phyloP scores from a whole-genome alignment of 352 stramenopile species.

The Globisporangium nagaii region DNA sequence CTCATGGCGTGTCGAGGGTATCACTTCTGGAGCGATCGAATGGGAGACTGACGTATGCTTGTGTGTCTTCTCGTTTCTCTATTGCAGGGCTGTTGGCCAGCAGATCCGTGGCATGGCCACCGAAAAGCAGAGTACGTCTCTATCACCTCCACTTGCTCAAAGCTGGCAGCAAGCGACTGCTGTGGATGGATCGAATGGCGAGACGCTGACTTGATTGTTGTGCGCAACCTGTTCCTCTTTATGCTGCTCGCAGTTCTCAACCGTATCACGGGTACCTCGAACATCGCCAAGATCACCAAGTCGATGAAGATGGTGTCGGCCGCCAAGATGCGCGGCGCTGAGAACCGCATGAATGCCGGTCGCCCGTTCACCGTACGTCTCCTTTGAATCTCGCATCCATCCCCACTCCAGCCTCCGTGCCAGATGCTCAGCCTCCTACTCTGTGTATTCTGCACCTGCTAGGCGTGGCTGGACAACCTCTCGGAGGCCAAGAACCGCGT shows the following conservation, averaged over 20 bases:
- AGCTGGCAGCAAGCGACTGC: too few relatives aligned
- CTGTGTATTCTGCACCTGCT: neutral
- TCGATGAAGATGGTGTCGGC: constrained; percentile 99
- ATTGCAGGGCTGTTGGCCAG: constrained; percentile 56
- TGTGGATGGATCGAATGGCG: too few relatives aligned
- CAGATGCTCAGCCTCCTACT: neutral
- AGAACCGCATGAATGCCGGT: constrained; percentile 83
- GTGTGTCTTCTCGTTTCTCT: constrained; percentile 1
- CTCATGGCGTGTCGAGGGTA: too few relatives aligned
- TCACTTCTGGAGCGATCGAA: neutral
- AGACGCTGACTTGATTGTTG: too few relatives aligned
- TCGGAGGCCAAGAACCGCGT: constrained; percentile 60
- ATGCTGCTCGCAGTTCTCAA: constrained; percentile 65
- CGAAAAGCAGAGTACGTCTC: constrained; percentile 94
- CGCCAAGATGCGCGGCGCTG: constrained; percentile 97
- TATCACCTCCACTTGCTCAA: neutral
- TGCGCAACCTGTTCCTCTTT: too few relatives aligned
- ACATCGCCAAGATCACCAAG: constrained; percentile 99
- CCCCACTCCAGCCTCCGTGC: neutral
- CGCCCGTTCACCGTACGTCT: constrained; percentile 69
- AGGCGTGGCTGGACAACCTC: constrained; percentile 79
- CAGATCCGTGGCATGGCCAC: constrained; percentile 95
- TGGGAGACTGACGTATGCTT: neutral
- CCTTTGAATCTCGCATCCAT: neutral
- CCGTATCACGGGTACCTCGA: constrained; percentile 97